A percentile compares a stretch with the other conserved stretches of the same genome.
phyloP scores from a whole-genome alignment of 1,284 basidiomycete species.

The Melampsora americana region DNA sequence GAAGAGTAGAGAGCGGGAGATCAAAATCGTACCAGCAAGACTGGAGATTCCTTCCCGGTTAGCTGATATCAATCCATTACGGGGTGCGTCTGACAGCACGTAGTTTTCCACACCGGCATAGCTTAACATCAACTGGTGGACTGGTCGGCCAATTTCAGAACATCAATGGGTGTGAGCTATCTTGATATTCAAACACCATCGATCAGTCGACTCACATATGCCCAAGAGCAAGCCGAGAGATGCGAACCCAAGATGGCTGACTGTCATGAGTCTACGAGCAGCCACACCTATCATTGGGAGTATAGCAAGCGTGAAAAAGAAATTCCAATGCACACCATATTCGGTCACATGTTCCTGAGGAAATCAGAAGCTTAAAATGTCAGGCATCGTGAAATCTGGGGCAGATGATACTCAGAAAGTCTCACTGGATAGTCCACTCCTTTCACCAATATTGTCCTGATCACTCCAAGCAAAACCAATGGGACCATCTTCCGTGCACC shows the following conservation, averaged over 20 bases:
- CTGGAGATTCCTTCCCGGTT: conserved; percentile 91
- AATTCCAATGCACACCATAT: conserved; percentile 98
- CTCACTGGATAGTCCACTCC: conserved; percentile 85
- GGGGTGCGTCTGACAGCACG: conserved; percentile 63
- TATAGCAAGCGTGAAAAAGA: conserved; percentile 86
- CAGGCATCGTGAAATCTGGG: background rate
- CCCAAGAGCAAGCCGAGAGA: conserved; percentile 66
- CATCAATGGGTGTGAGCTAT: background rate
- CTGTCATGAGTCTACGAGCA: conserved; percentile 64
- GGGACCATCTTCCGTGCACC: conserved; percentile 65
- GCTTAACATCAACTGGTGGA: conserved; percentile 67
- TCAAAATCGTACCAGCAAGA: conserved; percentile 62
- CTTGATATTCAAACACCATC: background rate
- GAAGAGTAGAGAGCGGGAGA: conserved; percentile 6
- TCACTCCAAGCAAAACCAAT: conserved; percentile 68
- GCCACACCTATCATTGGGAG: conserved; percentile 72
- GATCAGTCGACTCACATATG: conserved; percentile 59
- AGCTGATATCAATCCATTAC: conserved; percentile 66
- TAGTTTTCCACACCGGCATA: conserved; percentile 63
- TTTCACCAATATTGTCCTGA: conserved; percentile 82
- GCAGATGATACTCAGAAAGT: conserved; percentile 33
- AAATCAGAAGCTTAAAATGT: background rate
- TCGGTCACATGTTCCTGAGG: conserved; percentile 87
- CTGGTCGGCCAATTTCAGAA: conserved; percentile 55
- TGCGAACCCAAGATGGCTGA: conserved; percentile 61